Evolutionary conservation across 495 filamentous ascomycete species (phyloP).

Genomic region (Aspergillus cavernicola): DNA sequence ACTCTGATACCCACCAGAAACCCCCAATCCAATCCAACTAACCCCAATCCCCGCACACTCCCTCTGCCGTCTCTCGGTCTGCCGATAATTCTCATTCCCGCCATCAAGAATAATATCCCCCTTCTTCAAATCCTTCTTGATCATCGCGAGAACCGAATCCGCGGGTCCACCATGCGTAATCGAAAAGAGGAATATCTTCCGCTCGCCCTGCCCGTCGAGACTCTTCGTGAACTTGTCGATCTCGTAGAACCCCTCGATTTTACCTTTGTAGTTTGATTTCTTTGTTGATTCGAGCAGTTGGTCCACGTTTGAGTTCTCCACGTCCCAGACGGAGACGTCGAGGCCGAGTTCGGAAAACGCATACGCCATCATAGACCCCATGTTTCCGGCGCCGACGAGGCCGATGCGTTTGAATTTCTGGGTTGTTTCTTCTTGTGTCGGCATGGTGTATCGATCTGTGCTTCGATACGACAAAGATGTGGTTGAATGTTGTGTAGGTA

Average conservation of each 20-base stretch:
- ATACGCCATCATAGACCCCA: constrained; percentile 64
- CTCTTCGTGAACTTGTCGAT: constrained; percentile 40
- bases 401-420: constrained; percentile 48
- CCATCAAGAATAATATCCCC: constrained; percentile 72
- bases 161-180: constrained; percentile 66
- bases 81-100: constrained; percentile 66
- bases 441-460: constrained; percentile 20
- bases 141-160: constrained; percentile 58
- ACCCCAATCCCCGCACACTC: constrained; percentile 36
- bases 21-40: constrained; percentile 63
- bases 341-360: constrained; percentile 60
- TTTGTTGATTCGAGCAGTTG: constrained; percentile 16
- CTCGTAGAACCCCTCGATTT: constrained; percentile 32
- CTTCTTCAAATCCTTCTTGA: constrained; percentile 51
- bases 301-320: constrained; percentile 47
- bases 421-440: constrained; percentile 8
- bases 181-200: constrained; percentile 59
- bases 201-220: constrained; percentile 31
- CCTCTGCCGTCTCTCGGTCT: constrained; percentile 62
- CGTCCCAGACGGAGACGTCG: constrained; percentile 59
- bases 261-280: constrained; percentile 28
- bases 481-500: no score
- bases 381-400: constrained; percentile 62
- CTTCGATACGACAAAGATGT: no score
- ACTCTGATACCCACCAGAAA: constrained; percentile 67